These are phyloP conservation scores for Pseudogymnoascus sp. DNA, from an alignment of 2,329 filamentous ascomycete genomes.

Conservation along the genomic window DNA sequence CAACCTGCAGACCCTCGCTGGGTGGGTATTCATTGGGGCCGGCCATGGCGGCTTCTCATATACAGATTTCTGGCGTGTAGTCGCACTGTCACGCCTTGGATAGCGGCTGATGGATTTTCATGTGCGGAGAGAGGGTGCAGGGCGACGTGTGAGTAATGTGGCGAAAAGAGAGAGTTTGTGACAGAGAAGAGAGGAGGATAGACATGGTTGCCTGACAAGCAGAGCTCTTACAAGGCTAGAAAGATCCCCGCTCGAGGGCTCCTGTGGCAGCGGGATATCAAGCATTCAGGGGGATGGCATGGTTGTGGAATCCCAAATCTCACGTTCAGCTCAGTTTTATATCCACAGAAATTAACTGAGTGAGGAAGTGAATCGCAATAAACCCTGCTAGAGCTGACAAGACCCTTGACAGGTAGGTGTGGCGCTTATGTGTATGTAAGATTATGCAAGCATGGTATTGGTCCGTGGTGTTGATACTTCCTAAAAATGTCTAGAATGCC, in stretches of 20 bases:
- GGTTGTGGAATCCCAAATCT: neutral
- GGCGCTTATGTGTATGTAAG: neutral
- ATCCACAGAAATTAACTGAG: neutral
- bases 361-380: neutral
- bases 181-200: neutral
- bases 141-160: neutral
- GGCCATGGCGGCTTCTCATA: conserved; percentile 1
- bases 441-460: neutral
- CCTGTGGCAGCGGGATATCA: neutral
- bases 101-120: neutral
- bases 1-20: neutral
- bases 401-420: neutral
- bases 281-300: neutral
- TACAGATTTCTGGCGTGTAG: neutral
- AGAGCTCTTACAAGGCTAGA: neutral
- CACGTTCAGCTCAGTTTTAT: neutral
- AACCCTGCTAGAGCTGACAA: neutral
- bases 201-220: neutral
- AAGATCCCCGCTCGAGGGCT: neutral
- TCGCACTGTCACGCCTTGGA: neutral
- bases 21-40: neutral
- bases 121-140: neutral
- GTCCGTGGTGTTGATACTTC: neutral
- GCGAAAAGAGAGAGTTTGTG: neutral
- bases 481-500: neutral